Conservation (phyloP, 805 yeast species). For the Millerozyma acaciae region DNA sequence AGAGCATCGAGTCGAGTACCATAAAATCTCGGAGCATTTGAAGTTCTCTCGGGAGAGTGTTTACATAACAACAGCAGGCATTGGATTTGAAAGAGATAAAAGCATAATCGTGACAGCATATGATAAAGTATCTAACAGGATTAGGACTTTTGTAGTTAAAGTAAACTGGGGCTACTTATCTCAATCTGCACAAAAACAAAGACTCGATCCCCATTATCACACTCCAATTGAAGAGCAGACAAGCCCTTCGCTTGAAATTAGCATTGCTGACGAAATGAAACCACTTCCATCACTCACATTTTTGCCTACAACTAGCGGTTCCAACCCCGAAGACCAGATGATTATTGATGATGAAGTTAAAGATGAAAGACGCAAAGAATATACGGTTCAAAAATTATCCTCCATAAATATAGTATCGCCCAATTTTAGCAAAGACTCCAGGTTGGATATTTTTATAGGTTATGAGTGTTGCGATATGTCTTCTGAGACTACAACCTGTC, state of each 20-base stretch:
- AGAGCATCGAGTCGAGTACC: slow-evolving; percentile 57
- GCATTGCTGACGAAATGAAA: slow-evolving; percentile 28
- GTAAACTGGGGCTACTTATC: slow-evolving; percentile 57
- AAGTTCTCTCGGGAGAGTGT: slow-evolving; percentile 17
- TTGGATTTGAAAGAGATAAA: slow-evolving; percentile 52
- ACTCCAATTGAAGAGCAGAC: slow-evolving; percentile 45
- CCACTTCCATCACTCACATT: slow-evolving; percentile 6
- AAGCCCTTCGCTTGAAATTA: slow-evolving; percentile 36
- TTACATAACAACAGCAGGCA: slow-evolving; percentile 35
- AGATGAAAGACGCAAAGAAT: slow-evolving; percentile 16
- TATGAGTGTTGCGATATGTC: slow-evolving; percentile 25
- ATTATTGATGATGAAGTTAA: slow-evolving; percentile 9
- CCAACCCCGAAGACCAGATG: slow-evolving; percentile 8
- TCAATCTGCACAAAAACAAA: slow-evolving; percentile 44
- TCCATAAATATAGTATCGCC: slow-evolving; percentile 46
- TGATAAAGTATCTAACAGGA: slow-evolving; percentile 28
- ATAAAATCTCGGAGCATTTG: slow-evolving; percentile 29
- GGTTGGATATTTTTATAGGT: slow-evolving; percentile 43
- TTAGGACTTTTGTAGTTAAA: slow-evolving; percentile 40
- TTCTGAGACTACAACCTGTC: slow-evolving; percentile 12
- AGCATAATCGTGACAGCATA: slow-evolving; percentile 41
- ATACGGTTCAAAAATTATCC: slow-evolving; percentile 12
- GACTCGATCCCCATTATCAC: slow-evolving; percentile 45
- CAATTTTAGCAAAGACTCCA: slow-evolving; percentile 36
- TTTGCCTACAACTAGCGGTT: slow-evolving; percentile 16